phyloP scores from a whole-genome alignment of 2,329 filamentous ascomycete genomes.

The Seiridium unicorne region DNA sequence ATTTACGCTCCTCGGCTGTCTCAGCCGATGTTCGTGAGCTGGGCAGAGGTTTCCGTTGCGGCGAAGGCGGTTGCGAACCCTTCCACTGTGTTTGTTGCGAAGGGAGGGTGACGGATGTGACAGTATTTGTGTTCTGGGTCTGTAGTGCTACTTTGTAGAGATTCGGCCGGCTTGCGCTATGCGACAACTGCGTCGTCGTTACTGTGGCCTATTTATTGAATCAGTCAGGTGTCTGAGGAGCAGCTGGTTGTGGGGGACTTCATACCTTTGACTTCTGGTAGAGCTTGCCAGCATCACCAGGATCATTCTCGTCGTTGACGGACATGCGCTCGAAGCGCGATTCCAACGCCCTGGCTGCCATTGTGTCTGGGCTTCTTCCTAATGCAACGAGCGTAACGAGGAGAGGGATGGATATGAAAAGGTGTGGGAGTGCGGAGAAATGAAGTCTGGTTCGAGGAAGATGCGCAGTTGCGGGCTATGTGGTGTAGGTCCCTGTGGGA shows the following conservation, averaged over 20 bases:
- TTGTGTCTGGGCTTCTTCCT: conserved; percentile 23
- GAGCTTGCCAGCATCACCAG: conserved; percentile 47
- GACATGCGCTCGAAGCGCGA: conserved; percentile 86
- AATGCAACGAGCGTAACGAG: background rate
- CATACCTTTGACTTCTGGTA: conserved; percentile 78
- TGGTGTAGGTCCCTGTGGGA: background rate
- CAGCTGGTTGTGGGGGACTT: conserved; percentile 37
- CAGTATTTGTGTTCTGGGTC: conserved; percentile 67
- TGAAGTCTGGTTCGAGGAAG: background rate
- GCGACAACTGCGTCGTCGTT: conserved; percentile 41
- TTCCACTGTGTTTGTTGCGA: conserved; percentile 63
- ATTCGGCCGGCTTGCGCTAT: conserved; percentile 68
- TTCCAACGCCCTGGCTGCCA: conserved; percentile 80
- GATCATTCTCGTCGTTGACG: conserved; percentile 84
- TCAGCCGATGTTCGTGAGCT: conserved; percentile 47
- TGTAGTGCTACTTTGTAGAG: conserved; percentile 85
- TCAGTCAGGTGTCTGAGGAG: conserved; percentile 34
- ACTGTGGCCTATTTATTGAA: conserved; percentile 37
- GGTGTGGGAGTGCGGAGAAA: background rate
- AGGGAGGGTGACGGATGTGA: conserved; percentile 65
- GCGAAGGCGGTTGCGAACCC: conserved; percentile 43
- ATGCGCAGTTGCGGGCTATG: no score
- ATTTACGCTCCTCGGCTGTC: conserved; percentile 45
- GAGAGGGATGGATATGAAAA: background rate
- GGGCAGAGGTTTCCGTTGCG: conserved; percentile 49